Evolutionary conservation across 1,284 basidiomycete genomes (phyloP), one percentile per base, ranked within the genome.

Genomic region (Trichosporon inkin): DNA sequence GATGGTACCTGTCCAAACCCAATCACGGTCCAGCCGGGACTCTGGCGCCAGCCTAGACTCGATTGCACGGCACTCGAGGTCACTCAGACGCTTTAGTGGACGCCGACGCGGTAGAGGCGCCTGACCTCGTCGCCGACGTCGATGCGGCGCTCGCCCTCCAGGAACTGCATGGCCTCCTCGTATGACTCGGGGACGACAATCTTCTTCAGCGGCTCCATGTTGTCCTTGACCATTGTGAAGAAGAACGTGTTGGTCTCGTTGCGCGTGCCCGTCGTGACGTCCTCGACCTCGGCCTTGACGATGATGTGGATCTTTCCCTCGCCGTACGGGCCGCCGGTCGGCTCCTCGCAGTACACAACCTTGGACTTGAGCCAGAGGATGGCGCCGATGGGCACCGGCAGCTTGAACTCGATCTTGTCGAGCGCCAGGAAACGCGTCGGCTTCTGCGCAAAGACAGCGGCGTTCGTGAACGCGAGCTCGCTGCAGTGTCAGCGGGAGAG

Each of bases 321-420:
- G 39, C 71, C 70, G n/a, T 41, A 28, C 16, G 58, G 54, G n/a
- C 64, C 69, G 13, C 70, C 66, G 39, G 67, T 57, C 14, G 72
- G 73, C 51, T 58, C 53, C 2, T 75, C 73, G 1, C 77, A 75
- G 55, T 75, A 68, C 20, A 77, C 80, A 35, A 90, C 83, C 64
- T 84, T 82, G 1, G 88, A 88, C 1, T 84, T 84, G 40, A 91
- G 80, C 10, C 86, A 83, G 10, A 91, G 82, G 54, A 90, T 86
- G 0, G 86, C 89, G 6, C 89, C 89, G 55, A 91, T 89, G 2
- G 88, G 86, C 0, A 92, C 89, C 0, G 89, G 88, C n/a, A 84
- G 82, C 51, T 84, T 81, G 79, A 92, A 91, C 2, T 85, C 84
- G 71, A 91, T 90, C 54, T 85, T 84, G 71, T 91, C 89, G 10